Conservation (phyloP, 495 filamentous ascomycete species). For the Corynascus novoguineensis region DNA sequence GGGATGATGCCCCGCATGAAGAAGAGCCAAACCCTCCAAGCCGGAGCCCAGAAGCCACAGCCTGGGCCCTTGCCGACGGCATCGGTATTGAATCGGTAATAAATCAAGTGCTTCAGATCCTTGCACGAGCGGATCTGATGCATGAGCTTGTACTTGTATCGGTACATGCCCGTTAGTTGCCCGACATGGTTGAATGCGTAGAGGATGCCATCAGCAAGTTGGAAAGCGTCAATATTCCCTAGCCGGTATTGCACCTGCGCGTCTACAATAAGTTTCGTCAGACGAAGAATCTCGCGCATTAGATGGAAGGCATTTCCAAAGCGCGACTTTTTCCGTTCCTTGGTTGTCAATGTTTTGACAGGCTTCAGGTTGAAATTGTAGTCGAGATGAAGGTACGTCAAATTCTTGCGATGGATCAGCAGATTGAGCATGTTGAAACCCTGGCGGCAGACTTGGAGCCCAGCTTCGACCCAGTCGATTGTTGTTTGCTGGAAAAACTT, state of each 20-base stretch:
- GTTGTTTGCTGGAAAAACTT: constrained; percentile 99
- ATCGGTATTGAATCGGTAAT: constrained; percentile 98
- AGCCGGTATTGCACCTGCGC: constrained; percentile 97
- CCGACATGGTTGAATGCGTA: constrained; percentile 99
- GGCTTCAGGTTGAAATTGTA: constrained; percentile 99
- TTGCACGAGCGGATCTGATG: constrained; percentile 99
- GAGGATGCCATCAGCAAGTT: constrained; percentile 95
- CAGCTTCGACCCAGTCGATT: constrained; percentile 99
- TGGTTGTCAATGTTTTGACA: constrained; percentile 97
- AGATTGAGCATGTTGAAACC: constrained; percentile 99
- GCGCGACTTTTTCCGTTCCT: constrained; percentile 98
- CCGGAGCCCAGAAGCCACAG: constrained; percentile 98
- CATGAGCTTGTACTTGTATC: constrained; percentile 99
- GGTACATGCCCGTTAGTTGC: constrained; percentile 98
- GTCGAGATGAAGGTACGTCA: constrained; percentile 97
- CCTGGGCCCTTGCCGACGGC: constrained; percentile 97
- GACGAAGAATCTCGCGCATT: constrained; percentile 96
- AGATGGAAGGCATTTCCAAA: constrained; percentile 99
- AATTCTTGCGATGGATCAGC: constrained; percentile 95
- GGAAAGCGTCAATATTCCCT: constrained; percentile 98
- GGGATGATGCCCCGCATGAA: constrained; percentile 99
- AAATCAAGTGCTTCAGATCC: constrained; percentile 98
- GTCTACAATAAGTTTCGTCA: constrained; percentile 98
- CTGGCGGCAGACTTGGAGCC: constrained; percentile 95
- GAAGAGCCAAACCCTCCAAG: constrained; percentile 99